These are phyloP conservation scores for Gracilaria gracilis DNA, from an alignment of 23 red algal species.

Conservation along the genomic window DNA sequence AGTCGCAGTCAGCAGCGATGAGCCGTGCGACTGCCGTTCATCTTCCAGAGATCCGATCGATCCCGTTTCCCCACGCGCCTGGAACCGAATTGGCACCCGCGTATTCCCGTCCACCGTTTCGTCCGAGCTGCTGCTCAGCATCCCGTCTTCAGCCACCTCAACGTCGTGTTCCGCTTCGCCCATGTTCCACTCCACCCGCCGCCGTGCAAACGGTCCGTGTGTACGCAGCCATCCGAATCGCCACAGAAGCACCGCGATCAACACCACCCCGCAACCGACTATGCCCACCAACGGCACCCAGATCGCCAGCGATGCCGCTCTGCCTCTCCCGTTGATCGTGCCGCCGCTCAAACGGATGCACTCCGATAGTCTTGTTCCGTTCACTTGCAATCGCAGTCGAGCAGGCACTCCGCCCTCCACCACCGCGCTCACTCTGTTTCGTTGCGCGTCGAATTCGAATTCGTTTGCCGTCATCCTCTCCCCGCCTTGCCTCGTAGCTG, in stretches of 20 bases:
- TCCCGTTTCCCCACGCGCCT: conserved; percentile 4
- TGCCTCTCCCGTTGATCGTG: background rate
- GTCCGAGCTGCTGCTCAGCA: too few relatives aligned
- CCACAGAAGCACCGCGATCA: background rate
- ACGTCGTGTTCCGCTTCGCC: too few relatives aligned
- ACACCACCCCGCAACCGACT: background rate
- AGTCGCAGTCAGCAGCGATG: conserved; percentile 14
- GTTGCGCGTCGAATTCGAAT: background rate
- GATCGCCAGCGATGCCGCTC: background rate
- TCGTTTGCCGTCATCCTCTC: background rate
- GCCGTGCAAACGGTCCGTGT: too few relatives aligned
- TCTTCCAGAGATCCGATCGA: background rate
- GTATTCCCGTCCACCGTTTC: background rate
- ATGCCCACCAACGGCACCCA: background rate
- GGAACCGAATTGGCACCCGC: background rate
- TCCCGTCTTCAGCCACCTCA: too few relatives aligned
- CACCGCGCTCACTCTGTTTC: background rate
- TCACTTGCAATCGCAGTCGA: background rate
- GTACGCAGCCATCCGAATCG: too few relatives aligned
- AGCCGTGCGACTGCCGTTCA: background rate
- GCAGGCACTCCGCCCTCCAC: background rate
- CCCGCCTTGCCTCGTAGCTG: too few relatives aligned
- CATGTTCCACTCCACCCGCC: too few relatives aligned
- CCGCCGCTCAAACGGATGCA: conserved; percentile 16
- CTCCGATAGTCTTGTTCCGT: background rate